These are phyloP conservation scores for Geotrichum carabidarum DNA, from an alignment of 1,139 yeast species.

Conservation along the genomic window DNA sequence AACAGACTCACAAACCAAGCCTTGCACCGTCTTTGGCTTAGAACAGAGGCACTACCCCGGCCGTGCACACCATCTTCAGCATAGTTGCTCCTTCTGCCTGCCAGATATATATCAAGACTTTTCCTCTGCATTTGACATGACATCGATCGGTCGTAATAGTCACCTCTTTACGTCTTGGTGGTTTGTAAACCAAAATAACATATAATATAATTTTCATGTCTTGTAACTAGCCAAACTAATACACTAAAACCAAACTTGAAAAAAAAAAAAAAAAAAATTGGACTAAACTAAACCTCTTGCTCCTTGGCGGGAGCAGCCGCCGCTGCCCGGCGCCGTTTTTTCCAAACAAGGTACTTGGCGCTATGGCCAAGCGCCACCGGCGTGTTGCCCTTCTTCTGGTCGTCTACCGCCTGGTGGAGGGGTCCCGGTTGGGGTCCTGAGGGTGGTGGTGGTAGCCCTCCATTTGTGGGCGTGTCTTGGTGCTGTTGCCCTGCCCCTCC, in stretches of 20 bases:
- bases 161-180: too few species aligned
- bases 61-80: too few species aligned
- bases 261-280: background rate
- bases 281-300: background rate
- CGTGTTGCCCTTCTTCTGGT: slow-evolving; percentile 19
- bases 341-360: slow-evolving; percentile 69
- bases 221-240: background rate
- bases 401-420: slow-evolving; percentile 25
- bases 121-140: too few species aligned
- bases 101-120: too few species aligned
- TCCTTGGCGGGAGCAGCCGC: background rate
- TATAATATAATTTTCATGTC: background rate
- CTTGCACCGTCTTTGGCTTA: too few species aligned
- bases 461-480: background rate
- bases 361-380: slow-evolving; percentile 52
- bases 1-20: too few species aligned
- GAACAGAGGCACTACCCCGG: too few species aligned
- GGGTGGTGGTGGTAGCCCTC: background rate
- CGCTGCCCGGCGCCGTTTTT: background rate
- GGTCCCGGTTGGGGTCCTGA: background rate
- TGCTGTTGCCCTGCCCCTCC: background rate
- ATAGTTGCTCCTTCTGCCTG: too few species aligned
- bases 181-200: too few species aligned
- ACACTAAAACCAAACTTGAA: background rate
- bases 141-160: too few species aligned